These are phyloP conservation scores for Aureobasidium sp. DNA, from an alignment of 2,329 filamentous ascomycete species.

Conservation along the genomic window DNA sequence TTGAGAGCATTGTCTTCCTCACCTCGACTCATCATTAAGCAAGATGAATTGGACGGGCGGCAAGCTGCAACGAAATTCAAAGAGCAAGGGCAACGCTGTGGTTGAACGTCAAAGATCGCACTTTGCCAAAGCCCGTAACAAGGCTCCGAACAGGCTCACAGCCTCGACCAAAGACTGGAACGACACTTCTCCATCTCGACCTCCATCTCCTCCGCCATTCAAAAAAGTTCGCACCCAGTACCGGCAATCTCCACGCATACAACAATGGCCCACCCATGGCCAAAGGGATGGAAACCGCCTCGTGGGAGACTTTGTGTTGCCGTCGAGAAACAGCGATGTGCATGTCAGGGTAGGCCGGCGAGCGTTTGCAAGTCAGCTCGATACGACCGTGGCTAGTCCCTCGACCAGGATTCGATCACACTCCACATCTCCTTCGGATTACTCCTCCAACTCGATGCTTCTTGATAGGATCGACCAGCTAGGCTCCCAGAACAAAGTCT, in stretches of 20 bases:
- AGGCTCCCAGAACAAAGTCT: not conserved
- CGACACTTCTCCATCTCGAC: not conserved
- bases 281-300: not conserved
- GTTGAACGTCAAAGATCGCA: conserved; percentile 39
- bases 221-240: not conserved
- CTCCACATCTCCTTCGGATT: not conserved
- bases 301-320: not conserved
- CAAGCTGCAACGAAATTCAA: conserved; percentile 31
- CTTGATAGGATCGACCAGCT: conserved; percentile 1
- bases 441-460: conserved; percentile 7
- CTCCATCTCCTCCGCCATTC: not conserved
- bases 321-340: conserved; percentile 19
- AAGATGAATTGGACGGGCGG: conserved; percentile 47
- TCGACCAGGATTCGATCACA: not conserved
- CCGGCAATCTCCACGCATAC: not conserved
- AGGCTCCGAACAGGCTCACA: conserved; percentile 24
- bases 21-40: not conserved
- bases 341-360: conserved; percentile 28
- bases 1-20: not conserved
- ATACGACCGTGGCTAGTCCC: conserved; percentile 11
- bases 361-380: conserved; percentile 26
- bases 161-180: not conserved
- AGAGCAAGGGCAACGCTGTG: conserved; percentile 30
- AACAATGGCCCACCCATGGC: not conserved
- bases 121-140: conserved; percentile 36